phyloP scores from a whole-genome alignment of 805 yeast genomes.

The Komagataella populi region DNA sequence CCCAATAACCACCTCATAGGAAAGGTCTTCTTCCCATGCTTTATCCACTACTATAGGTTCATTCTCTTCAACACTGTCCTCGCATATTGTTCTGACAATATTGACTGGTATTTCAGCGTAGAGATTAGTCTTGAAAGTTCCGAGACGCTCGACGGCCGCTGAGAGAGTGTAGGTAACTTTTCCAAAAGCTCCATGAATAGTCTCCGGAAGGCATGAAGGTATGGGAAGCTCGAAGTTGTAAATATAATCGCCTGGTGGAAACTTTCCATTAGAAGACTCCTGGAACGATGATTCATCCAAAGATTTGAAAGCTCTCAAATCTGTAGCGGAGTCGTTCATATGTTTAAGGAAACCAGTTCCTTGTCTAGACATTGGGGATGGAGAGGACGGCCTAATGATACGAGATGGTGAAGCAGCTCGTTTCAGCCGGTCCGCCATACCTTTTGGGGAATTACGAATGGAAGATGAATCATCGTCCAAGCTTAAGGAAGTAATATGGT shows the following conservation, averaged over 20 bases:
- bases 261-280: conserved; percentile 22
- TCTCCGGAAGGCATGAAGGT: conserved; percentile 72
- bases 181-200: conserved; percentile 71
- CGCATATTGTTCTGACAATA: conserved; percentile 66
- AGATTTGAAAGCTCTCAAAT: conserved; percentile 11
- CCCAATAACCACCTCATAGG: conserved; percentile 83
- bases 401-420: not conserved
- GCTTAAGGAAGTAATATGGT: conserved; percentile 22
- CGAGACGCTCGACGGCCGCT: conserved; percentile 60
- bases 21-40: conserved; percentile 88
- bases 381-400: conserved; percentile 10
- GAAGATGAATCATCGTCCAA: conserved; percentile 10
- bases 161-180: conserved; percentile 57
- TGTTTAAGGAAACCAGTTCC: conserved; percentile 1
- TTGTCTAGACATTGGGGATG: conserved; percentile 8
- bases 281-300: conserved; percentile 5
- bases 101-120: conserved; percentile 48
- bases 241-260: conserved; percentile 81
- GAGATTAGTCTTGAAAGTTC: conserved; percentile 75
- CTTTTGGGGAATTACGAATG: not conserved
- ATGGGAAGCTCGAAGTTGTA: conserved; percentile 87
- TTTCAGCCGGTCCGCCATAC: not conserved
- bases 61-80: conserved; percentile 69
- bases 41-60: conserved; percentile 87
- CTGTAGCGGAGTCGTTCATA: conserved; percentile 3